A percentile compares a stretch with the other conserved stretches of the same genome.
These are phyloP conservation scores for Pyrenochaeta sp. DNA, from an alignment of 2,329 filamentous ascomycete species.

Conservation along the genomic window DNA sequence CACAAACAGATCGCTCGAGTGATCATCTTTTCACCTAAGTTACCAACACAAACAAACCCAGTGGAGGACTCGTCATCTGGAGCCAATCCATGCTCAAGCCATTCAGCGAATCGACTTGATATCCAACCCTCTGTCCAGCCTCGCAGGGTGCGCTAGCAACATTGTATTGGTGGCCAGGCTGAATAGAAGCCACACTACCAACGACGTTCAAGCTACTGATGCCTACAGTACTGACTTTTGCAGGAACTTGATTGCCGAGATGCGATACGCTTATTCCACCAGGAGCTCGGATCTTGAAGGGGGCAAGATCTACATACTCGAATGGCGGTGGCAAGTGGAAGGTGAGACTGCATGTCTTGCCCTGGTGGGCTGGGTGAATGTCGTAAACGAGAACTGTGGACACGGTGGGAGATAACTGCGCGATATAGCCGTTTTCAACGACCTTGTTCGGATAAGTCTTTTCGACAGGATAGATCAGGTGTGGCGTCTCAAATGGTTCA, in stretches of 20 bases:
- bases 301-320: constrained; percentile 42
- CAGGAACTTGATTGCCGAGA: constrained; percentile 22
- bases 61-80: constrained; percentile 30
- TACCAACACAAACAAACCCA: constrained; percentile 35
- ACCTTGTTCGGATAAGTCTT: constrained; percentile 47
- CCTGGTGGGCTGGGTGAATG: constrained; percentile 49
- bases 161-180: constrained; percentile 26
- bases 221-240: not conserved
- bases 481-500: constrained; percentile 48
- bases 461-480: constrained; percentile 50
- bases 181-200: constrained; percentile 21
- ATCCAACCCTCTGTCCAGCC: constrained; percentile 33
- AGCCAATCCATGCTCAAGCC: constrained; percentile 39
- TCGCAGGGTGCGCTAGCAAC: constrained; percentile 34
- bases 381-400: constrained; percentile 59
- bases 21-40: constrained; percentile 6
- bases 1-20: not conserved
- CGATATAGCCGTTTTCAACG: constrained; percentile 52
- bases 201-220: constrained; percentile 11
- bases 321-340: constrained; percentile 57
- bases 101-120: constrained; percentile 30
- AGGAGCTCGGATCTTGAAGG: constrained; percentile 33
- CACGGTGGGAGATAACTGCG: constrained; percentile 49
- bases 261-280: constrained; percentile 49
- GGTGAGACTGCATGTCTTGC: constrained; percentile 58